These are phyloP conservation scores for Hemerocallis citrina DNA, from an alignment of 106 monocot genomes.

Conservation along the genomic window DNA sequence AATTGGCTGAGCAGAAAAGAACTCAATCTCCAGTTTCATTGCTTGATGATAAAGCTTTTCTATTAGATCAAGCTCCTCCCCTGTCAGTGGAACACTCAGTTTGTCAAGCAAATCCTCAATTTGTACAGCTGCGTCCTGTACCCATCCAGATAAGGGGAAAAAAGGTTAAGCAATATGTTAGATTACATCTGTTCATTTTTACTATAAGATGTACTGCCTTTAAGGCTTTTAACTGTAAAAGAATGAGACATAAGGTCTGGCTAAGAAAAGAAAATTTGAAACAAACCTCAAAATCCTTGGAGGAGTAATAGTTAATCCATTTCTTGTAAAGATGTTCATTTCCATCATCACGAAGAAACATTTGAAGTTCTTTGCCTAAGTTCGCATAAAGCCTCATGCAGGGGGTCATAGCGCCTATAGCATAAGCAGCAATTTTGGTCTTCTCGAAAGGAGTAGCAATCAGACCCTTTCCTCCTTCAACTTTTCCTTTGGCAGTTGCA, in stretches of 20 bases:
- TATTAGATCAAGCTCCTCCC: constrained; percentile 88
- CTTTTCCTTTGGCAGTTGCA: constrained; percentile 73
- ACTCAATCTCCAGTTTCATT: constrained; percentile 77
- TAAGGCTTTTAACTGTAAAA: background rate
- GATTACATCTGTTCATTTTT: too few species aligned
- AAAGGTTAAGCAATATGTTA: background rate
- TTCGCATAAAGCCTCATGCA: constrained; percentile 83
- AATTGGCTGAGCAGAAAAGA: constrained; percentile 61
- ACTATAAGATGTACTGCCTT: too few species aligned
- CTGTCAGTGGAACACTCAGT: constrained; percentile 78
- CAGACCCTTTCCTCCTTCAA: constrained; percentile 72
- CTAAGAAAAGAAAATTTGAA: background rate
- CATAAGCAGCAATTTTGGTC: constrained; percentile 92
- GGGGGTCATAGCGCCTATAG: constrained; percentile 77
- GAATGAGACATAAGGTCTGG: background rate
- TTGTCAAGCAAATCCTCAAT: constrained; percentile 95
- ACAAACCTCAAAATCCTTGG: constrained; percentile 56
- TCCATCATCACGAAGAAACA: constrained; percentile 24
- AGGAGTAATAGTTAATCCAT: constrained; percentile 61
- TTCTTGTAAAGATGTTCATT: constrained; percentile 52
- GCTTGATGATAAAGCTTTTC: constrained; percentile 80
- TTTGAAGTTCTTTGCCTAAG: constrained; percentile 52
- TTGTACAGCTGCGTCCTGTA: constrained; percentile 41
- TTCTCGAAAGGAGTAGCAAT: constrained; percentile 97
- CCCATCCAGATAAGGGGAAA: background rate